Conservation (phyloP, 208 protist genomes). For the Herpetomonas samuelpessoai region DNA sequence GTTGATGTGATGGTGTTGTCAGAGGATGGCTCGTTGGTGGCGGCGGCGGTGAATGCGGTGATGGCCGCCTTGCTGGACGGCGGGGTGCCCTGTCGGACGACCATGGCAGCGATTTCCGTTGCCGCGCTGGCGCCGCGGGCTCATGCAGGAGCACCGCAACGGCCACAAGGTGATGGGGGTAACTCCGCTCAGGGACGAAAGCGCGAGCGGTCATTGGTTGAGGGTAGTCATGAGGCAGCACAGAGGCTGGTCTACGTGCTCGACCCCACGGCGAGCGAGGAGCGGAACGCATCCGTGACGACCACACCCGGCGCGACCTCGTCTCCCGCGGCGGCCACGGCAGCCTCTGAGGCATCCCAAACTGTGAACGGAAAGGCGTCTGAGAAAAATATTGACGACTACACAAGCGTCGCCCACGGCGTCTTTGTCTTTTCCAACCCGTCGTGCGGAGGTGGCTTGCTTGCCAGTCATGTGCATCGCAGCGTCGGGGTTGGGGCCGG, state of each 20-base stretch:
- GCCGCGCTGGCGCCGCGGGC: constrained; percentile 15
- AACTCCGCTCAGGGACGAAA: too few relatives aligned
- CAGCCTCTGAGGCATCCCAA: too few relatives aligned
- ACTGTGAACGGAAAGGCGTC: neutral
- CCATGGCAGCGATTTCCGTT: constrained; percentile 70
- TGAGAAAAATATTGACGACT: constrained; percentile 5
- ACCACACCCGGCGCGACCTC: neutral
- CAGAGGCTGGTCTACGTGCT: too few relatives aligned
- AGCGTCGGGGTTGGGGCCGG: too few relatives aligned
- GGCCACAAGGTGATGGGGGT: too few relatives aligned
- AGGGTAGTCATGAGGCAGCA: too few relatives aligned
- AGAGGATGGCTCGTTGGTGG: constrained; percentile 69
- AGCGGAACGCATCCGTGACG: too few relatives aligned
- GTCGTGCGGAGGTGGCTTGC: constrained; percentile 34
- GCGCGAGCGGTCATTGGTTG: too few relatives aligned
- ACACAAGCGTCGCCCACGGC: constrained; percentile 25
- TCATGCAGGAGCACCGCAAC: too few relatives aligned
- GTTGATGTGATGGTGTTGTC: constrained; percentile 64
- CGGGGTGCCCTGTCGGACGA: constrained; percentile 77
- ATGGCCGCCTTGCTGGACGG: constrained; percentile 86
- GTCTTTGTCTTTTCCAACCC: constrained; percentile 75
- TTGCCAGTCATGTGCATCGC: constrained; percentile 38
- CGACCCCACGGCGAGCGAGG: too few relatives aligned
- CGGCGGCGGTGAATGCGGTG: constrained; percentile 74
- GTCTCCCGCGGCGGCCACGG: neutral